Evolutionary conservation across 495 filamentous ascomycete genomes (phyloP).

Genomic region (Tirmania nivea): DNA sequence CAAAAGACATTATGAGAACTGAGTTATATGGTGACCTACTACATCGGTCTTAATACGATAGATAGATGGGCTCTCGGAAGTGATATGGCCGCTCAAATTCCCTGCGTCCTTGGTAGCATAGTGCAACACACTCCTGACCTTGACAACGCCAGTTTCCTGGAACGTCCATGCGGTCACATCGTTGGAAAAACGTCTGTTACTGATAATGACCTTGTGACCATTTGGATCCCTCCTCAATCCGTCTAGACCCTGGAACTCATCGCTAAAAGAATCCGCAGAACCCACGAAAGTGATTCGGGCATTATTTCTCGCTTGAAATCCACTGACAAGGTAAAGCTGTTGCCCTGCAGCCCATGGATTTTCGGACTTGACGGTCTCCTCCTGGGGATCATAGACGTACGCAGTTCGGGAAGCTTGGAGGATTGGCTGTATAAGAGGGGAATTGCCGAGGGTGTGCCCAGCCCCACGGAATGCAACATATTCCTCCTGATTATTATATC

Average conservation of each 20-base stretch:
- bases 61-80: slow-evolving; percentile 35
- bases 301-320: slow-evolving; percentile 78
- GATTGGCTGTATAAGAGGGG: slow-evolving; percentile 55
- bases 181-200: slow-evolving; percentile 70
- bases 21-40: slow-evolving; percentile 34
- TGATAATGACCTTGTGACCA: slow-evolving; percentile 36
- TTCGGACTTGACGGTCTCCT: slow-evolving; percentile 47
- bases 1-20: neutral
- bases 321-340: slow-evolving; percentile 61
- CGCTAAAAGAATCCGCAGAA: slow-evolving; percentile 61
- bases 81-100: slow-evolving; percentile 29
- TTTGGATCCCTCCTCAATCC: slow-evolving; percentile 1
- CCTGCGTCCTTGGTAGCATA: slow-evolving; percentile 36
- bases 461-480: slow-evolving; percentile 35
- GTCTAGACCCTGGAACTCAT: slow-evolving; percentile 53
- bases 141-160: slow-evolving; percentile 74
- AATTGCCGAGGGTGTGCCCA: slow-evolving; percentile 59
- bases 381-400: slow-evolving; percentile 88
- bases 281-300: slow-evolving; percentile 77
- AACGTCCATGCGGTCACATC: slow-evolving; percentile 77
- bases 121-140: slow-evolving; percentile 66
- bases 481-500: slow-evolving; percentile 23
- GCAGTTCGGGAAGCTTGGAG: slow-evolving; percentile 59
- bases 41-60: slow-evolving; percentile 96
- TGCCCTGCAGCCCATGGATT: slow-evolving; percentile 63